Conservation (phyloP, 1,139 yeast species). For the Nakaseomyces sp. region DNA sequence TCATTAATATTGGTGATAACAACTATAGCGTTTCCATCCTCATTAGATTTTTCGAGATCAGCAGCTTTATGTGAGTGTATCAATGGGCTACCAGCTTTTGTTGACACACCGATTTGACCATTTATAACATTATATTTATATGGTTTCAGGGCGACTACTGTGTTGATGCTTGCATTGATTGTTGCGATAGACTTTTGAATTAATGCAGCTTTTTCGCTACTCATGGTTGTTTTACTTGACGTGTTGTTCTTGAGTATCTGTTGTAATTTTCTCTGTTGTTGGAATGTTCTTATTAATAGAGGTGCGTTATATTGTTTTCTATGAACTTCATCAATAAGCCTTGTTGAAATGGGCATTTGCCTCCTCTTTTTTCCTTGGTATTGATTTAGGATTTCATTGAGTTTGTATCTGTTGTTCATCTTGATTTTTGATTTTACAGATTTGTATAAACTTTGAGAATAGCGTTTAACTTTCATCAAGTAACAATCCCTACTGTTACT, state of each 20-base stretch:
- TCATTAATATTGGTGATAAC: conserved; percentile 7
- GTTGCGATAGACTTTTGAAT: conserved; percentile 5
- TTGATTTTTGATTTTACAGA: conserved; percentile 28
- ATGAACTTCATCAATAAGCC: conserved; percentile 21
- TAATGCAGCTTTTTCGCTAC: conserved; percentile 1
- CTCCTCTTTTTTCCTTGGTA: conserved; percentile 26
- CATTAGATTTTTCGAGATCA: background rate
- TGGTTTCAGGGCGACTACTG: conserved; percentile 9
- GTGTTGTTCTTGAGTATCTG: conserved; percentile 9
- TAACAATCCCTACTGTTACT: conserved; percentile 44
- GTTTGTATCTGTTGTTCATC: conserved; percentile 28
- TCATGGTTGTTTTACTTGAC: background rate
- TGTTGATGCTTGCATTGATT: conserved; percentile 1
- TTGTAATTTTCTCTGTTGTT: conserved; percentile 7
- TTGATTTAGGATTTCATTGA: conserved; percentile 27
- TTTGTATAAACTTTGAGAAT: conserved; percentile 23
- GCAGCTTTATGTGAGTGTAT: background rate
- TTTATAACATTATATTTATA: conserved; percentile 12
- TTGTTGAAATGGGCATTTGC: conserved; percentile 30
- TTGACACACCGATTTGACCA: background rate
- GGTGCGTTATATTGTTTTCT: conserved; percentile 16
- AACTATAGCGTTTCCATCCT: background rate
- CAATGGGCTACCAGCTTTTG: conserved; percentile 1
- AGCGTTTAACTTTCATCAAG: conserved; percentile 50
- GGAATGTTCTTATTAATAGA: conserved; percentile 8